A percentile compares a stretch with the other conserved stretches of the same genome.
Evolutionary conservation across 305 asterid species (phyloP).

Genomic region (Fraxinus sp.): DNA sequence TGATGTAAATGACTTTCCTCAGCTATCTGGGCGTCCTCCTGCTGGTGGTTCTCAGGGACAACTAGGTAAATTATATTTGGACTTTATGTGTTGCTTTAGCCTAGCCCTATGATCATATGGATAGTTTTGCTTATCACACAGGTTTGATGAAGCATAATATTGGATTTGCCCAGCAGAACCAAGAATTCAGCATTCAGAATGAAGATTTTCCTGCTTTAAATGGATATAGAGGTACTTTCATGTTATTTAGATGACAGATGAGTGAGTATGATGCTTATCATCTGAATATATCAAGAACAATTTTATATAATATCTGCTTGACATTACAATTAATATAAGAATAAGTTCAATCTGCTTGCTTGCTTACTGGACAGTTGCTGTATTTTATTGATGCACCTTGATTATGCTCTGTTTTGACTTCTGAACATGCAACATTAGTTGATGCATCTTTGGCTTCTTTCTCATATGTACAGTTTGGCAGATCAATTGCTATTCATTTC

Average conservation of each 20-base stretch:
- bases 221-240: slow-evolving; percentile 69
- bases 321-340: background rate
- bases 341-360: background rate
- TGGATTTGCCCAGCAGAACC: slow-evolving; percentile 76
- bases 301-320: background rate
- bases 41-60: slow-evolving; percentile 78
- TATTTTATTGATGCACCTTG: background rate
- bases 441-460: background rate
- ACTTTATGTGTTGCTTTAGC: slow-evolving; percentile 3
- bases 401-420: background rate
- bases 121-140: slow-evolving; percentile 28
- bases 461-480: background rate
- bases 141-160: slow-evolving; percentile 73
- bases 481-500: background rate
- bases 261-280: background rate
- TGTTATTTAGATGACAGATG: slow-evolving; percentile 20
- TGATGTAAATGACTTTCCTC: slow-evolving; percentile 83
- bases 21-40: slow-evolving; percentile 68
- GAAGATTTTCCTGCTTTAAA: slow-evolving; percentile 91
- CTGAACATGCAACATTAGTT: background rate
- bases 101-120: slow-evolving; percentile 2
- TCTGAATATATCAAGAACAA: background rate
- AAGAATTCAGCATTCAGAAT: slow-evolving; percentile 85
- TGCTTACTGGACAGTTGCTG: background rate
- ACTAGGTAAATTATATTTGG: slow-evolving; percentile 41